phyloP scores from a whole-genome alignment of 2,329 filamentous ascomycete species.

The Phialemoniopsis sp. region DNA sequence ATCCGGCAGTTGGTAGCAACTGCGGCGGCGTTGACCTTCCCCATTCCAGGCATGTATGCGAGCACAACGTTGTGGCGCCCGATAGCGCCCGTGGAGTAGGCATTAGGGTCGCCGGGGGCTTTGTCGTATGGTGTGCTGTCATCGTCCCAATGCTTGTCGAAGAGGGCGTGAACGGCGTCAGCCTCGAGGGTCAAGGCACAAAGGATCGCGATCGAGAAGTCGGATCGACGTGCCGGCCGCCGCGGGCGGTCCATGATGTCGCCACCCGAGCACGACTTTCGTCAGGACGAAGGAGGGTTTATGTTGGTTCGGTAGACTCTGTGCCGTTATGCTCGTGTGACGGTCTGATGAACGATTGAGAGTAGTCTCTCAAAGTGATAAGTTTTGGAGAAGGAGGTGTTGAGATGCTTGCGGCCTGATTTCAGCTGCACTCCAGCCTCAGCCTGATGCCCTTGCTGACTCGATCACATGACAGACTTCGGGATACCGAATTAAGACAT shows the following conservation, averaged over 20 bases:
- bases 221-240: slow-evolving; percentile 3
- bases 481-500: too few species aligned
- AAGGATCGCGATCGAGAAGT: slow-evolving; percentile 28
- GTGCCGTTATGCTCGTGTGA: too few species aligned
- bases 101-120: slow-evolving; percentile 14
- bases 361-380: too few species aligned
- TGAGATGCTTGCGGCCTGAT: too few species aligned
- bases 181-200: slow-evolving; percentile 26
- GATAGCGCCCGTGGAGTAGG: neutral
- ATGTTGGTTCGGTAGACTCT: too few species aligned
- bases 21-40: slow-evolving; percentile 15
- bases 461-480: too few species aligned
- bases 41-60: slow-evolving; percentile 18
- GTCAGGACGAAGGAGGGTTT: too few species aligned
- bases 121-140: slow-evolving; percentile 15
- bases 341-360: too few species aligned
- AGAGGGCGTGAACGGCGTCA: slow-evolving; percentile 16
- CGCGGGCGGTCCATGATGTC: neutral
- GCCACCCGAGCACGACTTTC: too few species aligned
- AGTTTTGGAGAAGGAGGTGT: too few species aligned
- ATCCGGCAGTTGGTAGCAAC: slow-evolving; percentile 6
- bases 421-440: too few species aligned
- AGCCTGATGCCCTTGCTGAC: too few species aligned
- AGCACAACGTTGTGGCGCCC: slow-evolving; percentile 3
- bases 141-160: slow-evolving; percentile 23